Conservation (phyloP, 78 protist species). For the Trichosphaerium sp. region DNA sequence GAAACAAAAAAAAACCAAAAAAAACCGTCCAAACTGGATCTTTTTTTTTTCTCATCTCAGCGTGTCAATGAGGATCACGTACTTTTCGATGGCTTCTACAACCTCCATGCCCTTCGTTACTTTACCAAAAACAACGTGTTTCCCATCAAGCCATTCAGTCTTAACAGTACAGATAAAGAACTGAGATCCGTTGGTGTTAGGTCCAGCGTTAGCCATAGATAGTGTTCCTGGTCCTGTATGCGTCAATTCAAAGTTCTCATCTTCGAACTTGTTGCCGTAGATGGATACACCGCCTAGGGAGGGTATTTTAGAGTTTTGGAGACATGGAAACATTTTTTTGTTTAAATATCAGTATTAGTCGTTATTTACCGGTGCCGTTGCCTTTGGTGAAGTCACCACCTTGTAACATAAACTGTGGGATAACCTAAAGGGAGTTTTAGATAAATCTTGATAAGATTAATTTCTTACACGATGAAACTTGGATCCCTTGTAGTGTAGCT, state of each 20-base stretch:
- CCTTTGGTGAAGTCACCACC: conserved; percentile 85
- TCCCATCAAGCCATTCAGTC: conserved; percentile 49
- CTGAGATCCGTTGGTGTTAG: conserved; percentile 80
- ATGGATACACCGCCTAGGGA: conserved; percentile 75
- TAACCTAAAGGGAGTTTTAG: conserved; percentile 1
- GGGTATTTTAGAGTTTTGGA: conserved; percentile 40
- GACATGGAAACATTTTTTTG: not conserved
- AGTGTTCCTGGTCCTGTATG: conserved; percentile 60
- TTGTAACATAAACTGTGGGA: conserved; percentile 74
- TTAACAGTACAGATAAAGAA: conserved; percentile 50
- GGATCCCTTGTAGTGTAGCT: conserved; percentile 45
- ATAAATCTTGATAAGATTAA: not conserved
- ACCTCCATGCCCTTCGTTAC: conserved; percentile 69
- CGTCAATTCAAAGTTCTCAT: conserved; percentile 72
- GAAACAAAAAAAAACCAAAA: no score
- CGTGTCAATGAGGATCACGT: not conserved
- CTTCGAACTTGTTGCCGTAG: conserved; percentile 75
- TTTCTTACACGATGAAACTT: conserved; percentile 34
- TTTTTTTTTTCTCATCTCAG: not conserved
- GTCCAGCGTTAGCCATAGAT: conserved; percentile 85
- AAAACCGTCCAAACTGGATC: no score
- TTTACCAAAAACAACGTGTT: conserved; percentile 54
- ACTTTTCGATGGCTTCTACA: conserved; percentile 30
- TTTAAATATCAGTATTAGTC: no score
- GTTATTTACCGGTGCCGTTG: conserved; percentile 72